phyloP scores from a whole-genome alignment of 176 grass and related monocot genomes.

The Cenchrus purpureus region DNA sequence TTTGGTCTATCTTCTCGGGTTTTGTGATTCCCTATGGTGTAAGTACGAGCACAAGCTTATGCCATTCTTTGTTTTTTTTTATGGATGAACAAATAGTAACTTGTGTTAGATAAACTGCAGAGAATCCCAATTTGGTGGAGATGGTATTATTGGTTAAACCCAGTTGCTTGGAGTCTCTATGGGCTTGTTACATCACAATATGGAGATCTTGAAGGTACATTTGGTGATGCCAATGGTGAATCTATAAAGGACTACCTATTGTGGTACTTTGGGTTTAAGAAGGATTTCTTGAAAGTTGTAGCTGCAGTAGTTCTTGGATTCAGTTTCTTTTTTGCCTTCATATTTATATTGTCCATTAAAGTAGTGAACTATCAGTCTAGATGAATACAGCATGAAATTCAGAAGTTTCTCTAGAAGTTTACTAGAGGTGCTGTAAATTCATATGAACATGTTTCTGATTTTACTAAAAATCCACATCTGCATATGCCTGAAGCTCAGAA shows the following conservation, averaged over 20 bases:
- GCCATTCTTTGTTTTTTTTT: background rate
- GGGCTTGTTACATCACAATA: slow-evolving; percentile 58
- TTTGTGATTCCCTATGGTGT: slow-evolving; percentile 56
- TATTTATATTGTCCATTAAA: slow-evolving; percentile 52
- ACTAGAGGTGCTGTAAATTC: background rate
- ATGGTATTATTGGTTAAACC: slow-evolving; percentile 58
- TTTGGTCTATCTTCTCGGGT: slow-evolving; percentile 57
- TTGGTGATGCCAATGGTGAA: slow-evolving; percentile 35
- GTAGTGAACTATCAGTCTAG: slow-evolving; percentile 60
- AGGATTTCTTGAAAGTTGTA: slow-evolving; percentile 36
- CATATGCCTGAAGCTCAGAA: background rate
- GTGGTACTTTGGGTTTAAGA: slow-evolving; percentile 57
- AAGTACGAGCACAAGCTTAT: slow-evolving; percentile 33
- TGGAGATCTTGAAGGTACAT: slow-evolving; percentile 38
- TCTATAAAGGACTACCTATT: slow-evolving; percentile 45
- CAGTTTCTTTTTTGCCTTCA: slow-evolving; percentile 38
- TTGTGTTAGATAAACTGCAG: slow-evolving; percentile 46
- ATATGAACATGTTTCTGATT: background rate
- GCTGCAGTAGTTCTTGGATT: slow-evolving; percentile 42
- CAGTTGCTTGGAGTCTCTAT: slow-evolving; percentile 49
- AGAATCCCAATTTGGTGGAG: slow-evolving; percentile 76
- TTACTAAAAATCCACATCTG: background rate
- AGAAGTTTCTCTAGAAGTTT: background rate
- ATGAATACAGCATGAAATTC: slow-evolving; percentile 12
- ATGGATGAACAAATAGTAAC: background rate